Base-by-base conservation (phyloP, 2,329 filamentous ascomycete genomes). In the Septoria petroselini region DNA sequence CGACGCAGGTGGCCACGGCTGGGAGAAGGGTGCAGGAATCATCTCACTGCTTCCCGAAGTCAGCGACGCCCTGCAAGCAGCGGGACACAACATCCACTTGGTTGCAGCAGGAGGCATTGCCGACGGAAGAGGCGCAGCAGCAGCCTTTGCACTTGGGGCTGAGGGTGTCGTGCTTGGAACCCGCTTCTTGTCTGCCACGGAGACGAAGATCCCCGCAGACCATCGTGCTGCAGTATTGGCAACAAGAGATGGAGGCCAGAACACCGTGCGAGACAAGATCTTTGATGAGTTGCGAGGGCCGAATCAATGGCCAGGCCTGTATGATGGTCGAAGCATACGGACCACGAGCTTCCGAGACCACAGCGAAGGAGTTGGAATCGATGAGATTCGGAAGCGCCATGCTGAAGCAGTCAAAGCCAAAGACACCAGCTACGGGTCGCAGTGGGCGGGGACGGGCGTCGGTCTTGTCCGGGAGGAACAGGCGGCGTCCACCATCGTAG, bases 1-100 rank as follows among this genome's bases (percentile, higher is more conserved):
- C 2, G 83, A 85, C 65, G 82, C 82, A 0, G 83, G 82, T 3
- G 83, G 83, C 0, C 83, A 85, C 62, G 82, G 83, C 52, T 77
- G 77, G 41, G 72, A 71, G 1, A 66, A 69, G 21, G 80, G 79
- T 2, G 75, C 77, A 1, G 73, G 81, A 4, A 68, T 85, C 2
- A 65, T 84, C 3, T 72, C 74, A 1, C 64, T 85, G 4, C 65
- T 85, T 31, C 80, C 81, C 0, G 82, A 85, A 66, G 72, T 82
- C 9, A 64, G 62, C 33, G 73, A 75, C 48, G 70, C 76, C 49
- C 57, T 83, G 12, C 40, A 50, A 4, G 42, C 48, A 2, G 47
- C 41, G 2, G 58, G 53, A 1, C 23, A 44, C 39, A 2, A 45
- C 60, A n/a, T 58, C 80, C 77, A 6, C 75, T 80, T 7, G 79